A percentile compares a stretch with the other conserved stretches of the same genome.
Evolutionary conservation across 208 protist genomes (phyloP).

Genomic region (Trypanosomatidae sp.): DNA sequence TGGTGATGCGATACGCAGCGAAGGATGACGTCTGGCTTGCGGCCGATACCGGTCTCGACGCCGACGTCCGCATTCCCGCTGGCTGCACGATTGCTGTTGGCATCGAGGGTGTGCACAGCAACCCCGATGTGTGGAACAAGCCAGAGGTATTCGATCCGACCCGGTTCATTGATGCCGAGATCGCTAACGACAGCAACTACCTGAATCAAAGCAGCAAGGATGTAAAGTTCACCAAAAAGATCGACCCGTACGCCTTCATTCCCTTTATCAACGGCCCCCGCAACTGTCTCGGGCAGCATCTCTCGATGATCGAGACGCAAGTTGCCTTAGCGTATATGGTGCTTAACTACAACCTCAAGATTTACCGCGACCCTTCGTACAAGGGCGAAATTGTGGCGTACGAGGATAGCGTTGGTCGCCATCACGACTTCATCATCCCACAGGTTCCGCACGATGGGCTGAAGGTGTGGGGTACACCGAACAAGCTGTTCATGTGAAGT

Average conservation of each 20-base stretch:
- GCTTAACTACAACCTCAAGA: slow-evolving; percentile 65
- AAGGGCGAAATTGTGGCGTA: slow-evolving; percentile 29
- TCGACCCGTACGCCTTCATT: slow-evolving; percentile 90
- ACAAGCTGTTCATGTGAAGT: slow-evolving; percentile 14
- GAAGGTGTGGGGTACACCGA: slow-evolving; percentile 52
- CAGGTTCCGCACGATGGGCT: slow-evolving; percentile 81
- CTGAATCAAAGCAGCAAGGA: slow-evolving; percentile 30
- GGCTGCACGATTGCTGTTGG: slow-evolving; percentile 79
- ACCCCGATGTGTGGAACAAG: slow-evolving; percentile 79
- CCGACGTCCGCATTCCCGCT: slow-evolving; percentile 68
- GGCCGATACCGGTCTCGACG: slow-evolving; percentile 71
- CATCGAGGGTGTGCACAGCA: slow-evolving; percentile 80
- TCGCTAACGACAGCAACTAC: slow-evolving; percentile 76
- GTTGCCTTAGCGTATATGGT: slow-evolving; percentile 77
- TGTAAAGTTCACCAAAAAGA: slow-evolving; percentile 53
- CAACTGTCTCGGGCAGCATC: slow-evolving; percentile 92
- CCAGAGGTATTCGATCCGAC: slow-evolving; percentile 78
- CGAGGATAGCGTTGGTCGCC: slow-evolving; percentile 64
- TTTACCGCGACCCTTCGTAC: slow-evolving; percentile 44
- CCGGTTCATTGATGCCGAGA: slow-evolving; percentile 78
- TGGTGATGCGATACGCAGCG: slow-evolving; percentile 80
- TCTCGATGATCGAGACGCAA: slow-evolving; percentile 89
- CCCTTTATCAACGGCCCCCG: slow-evolving; percentile 93
- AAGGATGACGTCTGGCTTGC: slow-evolving; percentile 78
- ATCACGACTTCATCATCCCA: slow-evolving; percentile 84